These are phyloP conservation scores for Trichoderma afroharzianum DNA, from an alignment of 2,329 filamentous ascomycete genomes.

Conservation along the genomic window DNA sequence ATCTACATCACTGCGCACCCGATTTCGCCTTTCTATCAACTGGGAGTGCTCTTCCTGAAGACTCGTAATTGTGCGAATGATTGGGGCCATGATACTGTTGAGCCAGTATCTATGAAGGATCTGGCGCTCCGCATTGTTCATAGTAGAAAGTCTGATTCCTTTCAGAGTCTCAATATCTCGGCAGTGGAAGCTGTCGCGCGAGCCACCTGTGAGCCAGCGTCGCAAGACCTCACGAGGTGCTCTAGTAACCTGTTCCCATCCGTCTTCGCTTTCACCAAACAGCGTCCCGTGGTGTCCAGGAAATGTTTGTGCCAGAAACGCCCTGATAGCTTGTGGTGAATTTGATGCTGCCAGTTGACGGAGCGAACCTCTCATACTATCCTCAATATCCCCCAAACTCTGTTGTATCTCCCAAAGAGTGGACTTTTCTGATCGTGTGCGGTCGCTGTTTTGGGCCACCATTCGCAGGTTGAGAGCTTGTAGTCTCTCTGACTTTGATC, in stretches of 20 bases:
- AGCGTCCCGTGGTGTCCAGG: not conserved
- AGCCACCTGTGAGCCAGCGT: not conserved
- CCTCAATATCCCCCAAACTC: not conserved
- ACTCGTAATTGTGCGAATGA: not conserved
- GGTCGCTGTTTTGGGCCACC: slow-evolving; percentile 29
- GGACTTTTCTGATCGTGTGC: slow-evolving; percentile 37
- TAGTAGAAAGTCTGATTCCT: not conserved
- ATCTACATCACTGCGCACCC: slow-evolving; percentile 18
- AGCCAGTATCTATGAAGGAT: slow-evolving; percentile 15
- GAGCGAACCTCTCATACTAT: not conserved
- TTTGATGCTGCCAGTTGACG: not conserved
- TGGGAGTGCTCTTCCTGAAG: slow-evolving; percentile 1
- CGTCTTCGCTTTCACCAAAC: slow-evolving; percentile 4
- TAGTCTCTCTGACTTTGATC: slow-evolving; percentile 53
- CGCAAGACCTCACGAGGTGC: not conserved
- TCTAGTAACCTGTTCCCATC: not conserved
- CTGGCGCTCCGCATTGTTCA: slow-evolving; percentile 16
- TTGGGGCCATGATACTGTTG: not conserved
- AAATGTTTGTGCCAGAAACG: not conserved
- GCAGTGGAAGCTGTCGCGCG: not conserved
- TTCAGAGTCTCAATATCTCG: not conserved
- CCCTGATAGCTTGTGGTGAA: not conserved
- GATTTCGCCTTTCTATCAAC: slow-evolving; percentile 3
- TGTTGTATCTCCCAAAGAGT: not conserved
- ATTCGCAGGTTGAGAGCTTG: slow-evolving; percentile 47